Percentiles rank a stretch among this genome's conserved stretches.
These are phyloP conservation scores for Cyclotella sp. DNA, from an alignment of 108 stramenopile genomes.

Conservation along the genomic window DNA sequence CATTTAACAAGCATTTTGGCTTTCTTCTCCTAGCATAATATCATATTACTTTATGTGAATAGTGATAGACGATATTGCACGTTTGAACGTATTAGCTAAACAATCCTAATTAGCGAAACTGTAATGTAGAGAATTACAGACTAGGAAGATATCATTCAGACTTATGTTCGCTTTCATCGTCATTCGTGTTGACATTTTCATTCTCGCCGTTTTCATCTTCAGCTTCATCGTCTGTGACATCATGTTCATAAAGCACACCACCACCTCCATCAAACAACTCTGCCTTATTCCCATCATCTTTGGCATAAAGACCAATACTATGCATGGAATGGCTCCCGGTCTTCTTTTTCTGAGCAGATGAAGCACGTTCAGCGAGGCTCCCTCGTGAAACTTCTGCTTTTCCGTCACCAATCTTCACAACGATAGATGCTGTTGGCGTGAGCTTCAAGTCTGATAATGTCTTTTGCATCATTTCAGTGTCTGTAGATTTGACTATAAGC, in stretches of 20 bases:
- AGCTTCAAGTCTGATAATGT: conserved; percentile 63
- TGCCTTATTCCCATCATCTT: conserved; percentile 83
- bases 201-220: conserved; percentile 29
- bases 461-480: conserved; percentile 61
- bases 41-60: neutral
- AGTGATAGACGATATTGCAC: no score
- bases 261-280: conserved; percentile 89
- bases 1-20: no score
- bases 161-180: neutral
- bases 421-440: conserved; percentile 69
- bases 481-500: conserved; percentile 73
- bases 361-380: conserved; percentile 69
- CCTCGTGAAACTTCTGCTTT: conserved; percentile 23
- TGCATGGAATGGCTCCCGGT: conserved; percentile 91
- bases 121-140: no score
- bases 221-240: conserved; percentile 78
- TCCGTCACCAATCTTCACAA: conserved; percentile 63
- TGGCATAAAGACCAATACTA: conserved; percentile 85
- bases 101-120: no score
- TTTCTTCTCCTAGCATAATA: neutral
- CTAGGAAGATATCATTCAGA: no score
- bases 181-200: neutral
- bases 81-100: no score
- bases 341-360: conserved; percentile 62
- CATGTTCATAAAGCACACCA: conserved; percentile 87